Percentiles rank a stretch among this genome's conserved stretches.
Conservation (phyloP, 2,329 filamentous ascomycete genomes). For the Aspergillus pseudoglaucus region DNA sequence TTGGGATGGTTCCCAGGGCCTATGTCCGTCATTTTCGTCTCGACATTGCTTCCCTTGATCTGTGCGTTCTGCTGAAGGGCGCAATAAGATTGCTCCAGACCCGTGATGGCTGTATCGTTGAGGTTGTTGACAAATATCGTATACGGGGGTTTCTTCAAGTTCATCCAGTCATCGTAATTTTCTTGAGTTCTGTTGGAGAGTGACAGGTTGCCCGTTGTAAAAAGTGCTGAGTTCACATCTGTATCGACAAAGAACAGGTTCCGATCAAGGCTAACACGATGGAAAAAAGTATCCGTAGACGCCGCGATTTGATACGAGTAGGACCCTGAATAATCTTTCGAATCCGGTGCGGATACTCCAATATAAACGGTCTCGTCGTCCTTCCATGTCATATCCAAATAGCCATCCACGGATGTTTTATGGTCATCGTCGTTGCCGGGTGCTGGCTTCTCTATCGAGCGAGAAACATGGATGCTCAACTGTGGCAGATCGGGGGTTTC, state of each 20-base stretch:
- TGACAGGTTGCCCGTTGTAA: slow-evolving; percentile 67
- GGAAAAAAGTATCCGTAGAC: slow-evolving; percentile 72
- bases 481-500: slow-evolving; percentile 55
- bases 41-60: slow-evolving; percentile 55
- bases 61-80: slow-evolving; percentile 63
- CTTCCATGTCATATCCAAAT: slow-evolving; percentile 57
- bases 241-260: slow-evolving; percentile 77
- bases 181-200: slow-evolving; percentile 38
- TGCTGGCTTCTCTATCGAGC: slow-evolving; percentile 8
- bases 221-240: slow-evolving; percentile 68
- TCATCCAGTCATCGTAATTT: slow-evolving; percentile 50
- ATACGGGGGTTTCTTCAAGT: slow-evolving; percentile 57
- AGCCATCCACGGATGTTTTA: slow-evolving; percentile 57
- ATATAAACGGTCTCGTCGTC: slow-evolving; percentile 66
- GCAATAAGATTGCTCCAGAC: slow-evolving; percentile 74
- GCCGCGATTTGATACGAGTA: slow-evolving; percentile 79
- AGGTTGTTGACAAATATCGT: slow-evolving; percentile 67
- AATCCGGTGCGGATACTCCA: slow-evolving; percentile 63
- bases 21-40: slow-evolving; percentile 61
- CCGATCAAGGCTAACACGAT: slow-evolving; percentile 49
- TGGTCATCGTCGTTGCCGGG: neutral
- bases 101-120: slow-evolving; percentile 55
- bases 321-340: slow-evolving; percentile 55
- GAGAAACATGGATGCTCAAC: slow-evolving; percentile 71
- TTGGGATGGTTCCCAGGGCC: slow-evolving; percentile 64